Evolutionary conservation across 1,284 basidiomycete species (phyloP).

Genomic region (Sanghuangporus sanghuang): DNA sequence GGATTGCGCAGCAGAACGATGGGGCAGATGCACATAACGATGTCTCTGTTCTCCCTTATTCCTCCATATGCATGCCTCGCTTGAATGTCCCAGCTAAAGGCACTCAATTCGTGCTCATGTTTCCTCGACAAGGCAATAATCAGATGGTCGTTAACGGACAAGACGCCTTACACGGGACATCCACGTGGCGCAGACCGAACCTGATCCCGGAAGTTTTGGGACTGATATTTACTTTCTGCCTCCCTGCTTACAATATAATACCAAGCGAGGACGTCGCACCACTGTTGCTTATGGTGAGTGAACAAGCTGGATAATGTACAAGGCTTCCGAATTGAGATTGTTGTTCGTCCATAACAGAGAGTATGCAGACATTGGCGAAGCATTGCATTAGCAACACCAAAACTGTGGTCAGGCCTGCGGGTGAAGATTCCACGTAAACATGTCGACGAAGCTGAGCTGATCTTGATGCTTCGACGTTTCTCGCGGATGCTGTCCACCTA

Average conservation of each 20-base stretch:
- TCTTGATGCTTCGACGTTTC: not conserved
- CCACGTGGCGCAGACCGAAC: not conserved
- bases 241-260: slow-evolving; percentile 1
- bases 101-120: too few species aligned
- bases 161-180: too few species aligned
- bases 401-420: slow-evolving; percentile 1
- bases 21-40: too few species aligned
- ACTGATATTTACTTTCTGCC: not conserved
- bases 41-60: too few species aligned
- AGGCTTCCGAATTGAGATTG: not conserved
- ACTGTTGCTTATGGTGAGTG: not conserved
- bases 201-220: slow-evolving; percentile 1
- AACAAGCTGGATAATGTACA: not conserved
- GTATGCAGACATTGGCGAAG: not conserved
- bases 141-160: too few species aligned
- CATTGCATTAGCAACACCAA: slow-evolving; percentile 1
- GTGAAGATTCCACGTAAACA: not conserved
- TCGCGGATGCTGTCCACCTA: not conserved
- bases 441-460: not conserved
- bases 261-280: not conserved
- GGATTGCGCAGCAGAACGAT: too few species aligned
- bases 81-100: too few species aligned
- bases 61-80: too few species aligned
- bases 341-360: not conserved
- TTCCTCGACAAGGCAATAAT: too few species aligned